These are phyloP conservation scores for Komagataea norvegica DNA, from an alignment of 1,139 yeast species.

Conservation along the genomic window DNA sequence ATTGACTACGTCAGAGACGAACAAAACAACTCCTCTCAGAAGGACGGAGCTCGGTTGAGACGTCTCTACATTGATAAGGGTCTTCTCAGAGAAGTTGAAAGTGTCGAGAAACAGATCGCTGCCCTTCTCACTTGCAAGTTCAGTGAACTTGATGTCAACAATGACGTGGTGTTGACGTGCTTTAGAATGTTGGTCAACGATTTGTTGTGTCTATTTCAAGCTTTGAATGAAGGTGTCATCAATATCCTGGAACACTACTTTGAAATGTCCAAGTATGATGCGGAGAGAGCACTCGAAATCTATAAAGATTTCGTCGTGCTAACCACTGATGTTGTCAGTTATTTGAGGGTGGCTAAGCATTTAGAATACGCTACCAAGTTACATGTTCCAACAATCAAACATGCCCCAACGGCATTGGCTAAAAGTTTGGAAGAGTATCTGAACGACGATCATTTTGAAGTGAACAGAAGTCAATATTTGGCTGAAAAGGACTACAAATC, in stretches of 20 bases:
- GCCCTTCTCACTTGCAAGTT: conserved; percentile 71
- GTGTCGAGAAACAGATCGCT: conserved; percentile 77
- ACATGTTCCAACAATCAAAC: conserved; percentile 92
- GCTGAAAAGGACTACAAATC: conserved; percentile 50
- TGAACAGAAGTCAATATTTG: conserved; percentile 71
- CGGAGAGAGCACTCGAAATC: conserved; percentile 77
- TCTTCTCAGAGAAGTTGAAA: conserved; percentile 74
- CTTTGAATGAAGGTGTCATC: conserved; percentile 90
- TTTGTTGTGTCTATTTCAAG: conserved; percentile 77
- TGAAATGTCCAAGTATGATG: conserved; percentile 83
- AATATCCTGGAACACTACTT: conserved; percentile 89
- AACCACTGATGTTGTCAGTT: conserved; percentile 84
- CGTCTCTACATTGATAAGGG: conserved; percentile 72
- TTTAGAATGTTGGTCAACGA: conserved; percentile 87
- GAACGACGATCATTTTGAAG: conserved; percentile 79
- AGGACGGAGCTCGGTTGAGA: conserved; percentile 61
- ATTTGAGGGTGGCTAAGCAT: conserved; percentile 83
- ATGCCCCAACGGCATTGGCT: conserved; percentile 93
- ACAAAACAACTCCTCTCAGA: conserved; percentile 39
- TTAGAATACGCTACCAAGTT: conserved; percentile 81
- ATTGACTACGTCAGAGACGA: conserved; percentile 79
- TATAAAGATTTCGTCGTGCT: conserved; percentile 83
- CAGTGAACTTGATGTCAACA: conserved; percentile 61
- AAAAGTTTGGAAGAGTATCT: conserved; percentile 83
- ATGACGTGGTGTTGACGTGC: conserved; percentile 78